phyloP scores from a whole-genome alignment of 192 early-diverging fungal species.

The Coemansia sp. region DNA sequence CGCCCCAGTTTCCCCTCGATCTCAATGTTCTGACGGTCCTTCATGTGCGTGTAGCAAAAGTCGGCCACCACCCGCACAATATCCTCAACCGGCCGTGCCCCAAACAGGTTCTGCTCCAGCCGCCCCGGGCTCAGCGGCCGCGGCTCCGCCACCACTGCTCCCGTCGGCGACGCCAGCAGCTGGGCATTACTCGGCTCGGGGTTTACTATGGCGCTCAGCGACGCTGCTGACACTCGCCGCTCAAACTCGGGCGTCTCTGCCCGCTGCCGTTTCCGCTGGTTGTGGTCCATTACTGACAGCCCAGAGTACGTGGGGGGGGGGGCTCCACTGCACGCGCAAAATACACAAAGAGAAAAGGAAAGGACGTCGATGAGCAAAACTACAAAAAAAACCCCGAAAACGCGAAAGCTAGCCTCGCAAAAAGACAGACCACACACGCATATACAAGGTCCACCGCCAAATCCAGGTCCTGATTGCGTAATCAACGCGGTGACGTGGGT shows the following conservation, averaged over 20 bases:
- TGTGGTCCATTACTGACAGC: slow-evolving; percentile 22
- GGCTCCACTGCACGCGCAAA: too few species aligned
- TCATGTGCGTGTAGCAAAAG: slow-evolving; percentile 56
- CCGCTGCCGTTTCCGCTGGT: slow-evolving; percentile 35
- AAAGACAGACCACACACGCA: too few species aligned
- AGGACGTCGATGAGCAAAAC: background rate
- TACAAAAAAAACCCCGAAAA: background rate
- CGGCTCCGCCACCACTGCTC: background rate
- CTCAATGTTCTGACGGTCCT: slow-evolving; percentile 37
- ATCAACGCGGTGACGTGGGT: too few species aligned
- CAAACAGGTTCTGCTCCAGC: slow-evolving; percentile 61
- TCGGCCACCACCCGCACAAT: slow-evolving; percentile 57
- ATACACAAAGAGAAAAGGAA: background rate
- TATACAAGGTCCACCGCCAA: too few species aligned
- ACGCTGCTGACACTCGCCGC: slow-evolving; percentile 41
- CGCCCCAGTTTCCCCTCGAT: slow-evolving; percentile 92
- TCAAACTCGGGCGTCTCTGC: slow-evolving; percentile 24
- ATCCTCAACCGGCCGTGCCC: slow-evolving; percentile 55
- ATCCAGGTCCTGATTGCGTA: too few species aligned
- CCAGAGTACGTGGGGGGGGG: too few species aligned
- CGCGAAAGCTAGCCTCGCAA: too few species aligned
- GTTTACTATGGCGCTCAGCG: slow-evolving; percentile 39
- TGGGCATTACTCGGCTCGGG: slow-evolving; percentile 30
- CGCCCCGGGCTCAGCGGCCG: slow-evolving; percentile 26
- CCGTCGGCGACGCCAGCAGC: slow-evolving; percentile 23